A percentile compares a stretch with the other conserved stretches of the same genome.
Conservation (phyloP, 2,329 filamentous ascomycete species). For the Diaporthe aspalathi region DNA sequence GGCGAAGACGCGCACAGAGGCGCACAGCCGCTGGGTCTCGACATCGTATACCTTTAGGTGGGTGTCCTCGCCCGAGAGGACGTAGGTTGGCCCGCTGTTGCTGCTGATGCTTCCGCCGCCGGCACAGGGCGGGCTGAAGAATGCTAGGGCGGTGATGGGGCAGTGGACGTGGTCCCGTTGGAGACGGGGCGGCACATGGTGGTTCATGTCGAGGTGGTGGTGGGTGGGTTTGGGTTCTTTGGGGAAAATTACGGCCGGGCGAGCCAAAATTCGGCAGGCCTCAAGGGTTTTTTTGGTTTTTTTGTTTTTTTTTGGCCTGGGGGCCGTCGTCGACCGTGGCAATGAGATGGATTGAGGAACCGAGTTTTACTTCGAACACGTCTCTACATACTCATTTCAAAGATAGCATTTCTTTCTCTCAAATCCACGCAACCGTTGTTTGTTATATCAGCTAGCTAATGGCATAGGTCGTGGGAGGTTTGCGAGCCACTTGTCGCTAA, state of each 20-base stretch:
- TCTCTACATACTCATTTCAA: background rate
- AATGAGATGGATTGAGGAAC: background rate
- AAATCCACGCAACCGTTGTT: background rate
- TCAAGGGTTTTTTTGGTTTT: too few species aligned
- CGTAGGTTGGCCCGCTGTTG: constrained; percentile 49
- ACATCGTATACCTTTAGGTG: constrained; percentile 66
- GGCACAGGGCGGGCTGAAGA: constrained; percentile 53
- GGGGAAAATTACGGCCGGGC: constrained; percentile 9
- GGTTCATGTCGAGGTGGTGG: constrained; percentile 32
- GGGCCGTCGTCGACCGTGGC: background rate
- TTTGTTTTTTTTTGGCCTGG: background rate
- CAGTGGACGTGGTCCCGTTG: constrained; percentile 57
- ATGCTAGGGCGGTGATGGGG: constrained; percentile 70
- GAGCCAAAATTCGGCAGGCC: constrained; percentile 26
- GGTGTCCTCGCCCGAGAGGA: constrained; percentile 71
- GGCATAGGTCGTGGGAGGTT: background rate
- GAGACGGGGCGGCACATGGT: constrained; percentile 32
- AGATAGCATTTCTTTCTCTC: background rate
- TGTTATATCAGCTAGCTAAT: background rate
- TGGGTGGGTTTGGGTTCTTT: constrained; percentile 2
- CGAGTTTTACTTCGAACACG: background rate
- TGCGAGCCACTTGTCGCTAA: background rate
- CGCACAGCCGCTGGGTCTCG: constrained; percentile 50
- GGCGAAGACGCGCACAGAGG: constrained; percentile 66
- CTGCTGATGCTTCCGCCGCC: constrained; percentile 39